These are phyloP conservation scores for Pythium biforme DNA, from an alignment of 352 stramenopile species.

Conservation along the genomic window DNA sequence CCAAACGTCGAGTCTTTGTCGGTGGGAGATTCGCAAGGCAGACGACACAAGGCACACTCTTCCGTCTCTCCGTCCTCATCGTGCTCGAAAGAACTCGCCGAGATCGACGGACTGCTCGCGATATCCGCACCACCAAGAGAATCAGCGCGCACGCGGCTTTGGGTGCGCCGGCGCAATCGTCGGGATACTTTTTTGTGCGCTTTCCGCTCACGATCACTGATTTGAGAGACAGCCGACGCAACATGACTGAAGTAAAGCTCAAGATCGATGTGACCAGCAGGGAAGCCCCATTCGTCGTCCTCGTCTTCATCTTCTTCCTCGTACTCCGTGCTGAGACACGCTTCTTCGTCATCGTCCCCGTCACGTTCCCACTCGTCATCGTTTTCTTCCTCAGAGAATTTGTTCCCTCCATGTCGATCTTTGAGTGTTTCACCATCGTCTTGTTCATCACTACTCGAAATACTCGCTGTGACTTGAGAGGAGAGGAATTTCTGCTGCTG, in stretches of 20 bases:
- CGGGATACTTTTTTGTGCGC: constrained; percentile 28
- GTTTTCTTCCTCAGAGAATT: constrained; percentile 42
- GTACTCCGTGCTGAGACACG: constrained; percentile 34
- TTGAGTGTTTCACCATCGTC: not conserved
- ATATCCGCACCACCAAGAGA: constrained; percentile 11
- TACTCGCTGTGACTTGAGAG: constrained; percentile 31
- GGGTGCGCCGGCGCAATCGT: constrained; percentile 32
- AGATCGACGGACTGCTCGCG: constrained; percentile 13
- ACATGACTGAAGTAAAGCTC: constrained; percentile 69
- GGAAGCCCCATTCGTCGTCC: constrained; percentile 78
- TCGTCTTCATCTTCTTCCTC: constrained; percentile 65
- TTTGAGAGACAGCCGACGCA: constrained; percentile 54
- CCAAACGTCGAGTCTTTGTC: constrained; percentile 53
- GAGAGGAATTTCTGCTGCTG: constrained; percentile 76
- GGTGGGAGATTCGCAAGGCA: constrained; percentile 45
- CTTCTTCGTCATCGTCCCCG: constrained; percentile 35
- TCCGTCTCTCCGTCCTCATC: constrained; percentile 32
- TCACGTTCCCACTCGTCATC: constrained; percentile 26
- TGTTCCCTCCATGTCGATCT: not conserved
- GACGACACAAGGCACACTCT: constrained; percentile 65
- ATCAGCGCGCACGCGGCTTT: constrained; percentile 22
- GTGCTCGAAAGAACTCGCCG: constrained; percentile 21
- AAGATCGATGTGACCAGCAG: constrained; percentile 67
- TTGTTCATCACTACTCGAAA: constrained; percentile 18
- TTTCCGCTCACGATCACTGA: constrained; percentile 42